A percentile compares a stretch with the other conserved stretches of the same genome.
phyloP scores from a whole-genome alignment of 2,329 filamentous ascomycete species.

The Alternaria burnsii region DNA sequence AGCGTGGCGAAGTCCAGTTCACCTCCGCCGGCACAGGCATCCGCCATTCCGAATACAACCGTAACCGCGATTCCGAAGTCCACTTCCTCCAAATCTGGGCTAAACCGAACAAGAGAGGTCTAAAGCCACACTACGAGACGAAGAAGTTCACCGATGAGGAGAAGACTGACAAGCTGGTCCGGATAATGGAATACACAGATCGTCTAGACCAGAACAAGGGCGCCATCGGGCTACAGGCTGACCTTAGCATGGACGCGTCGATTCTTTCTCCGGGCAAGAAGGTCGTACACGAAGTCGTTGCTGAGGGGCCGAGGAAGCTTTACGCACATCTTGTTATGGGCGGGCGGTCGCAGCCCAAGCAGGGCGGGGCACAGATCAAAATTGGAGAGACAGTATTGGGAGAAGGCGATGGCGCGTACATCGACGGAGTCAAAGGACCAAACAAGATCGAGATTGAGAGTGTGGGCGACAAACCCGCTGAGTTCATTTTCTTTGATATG shows the following conservation, averaged over 20 bases:
- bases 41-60: conserved; percentile 83
- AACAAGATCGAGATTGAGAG: conserved; percentile 58
- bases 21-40: conserved; percentile 85
- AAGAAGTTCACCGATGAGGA: conserved; percentile 74
- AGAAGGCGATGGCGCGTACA: conserved; percentile 84
- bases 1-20: conserved; percentile 85
- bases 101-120: conserved; percentile 75
- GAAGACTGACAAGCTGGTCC: conserved; percentile 75
- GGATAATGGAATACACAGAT: conserved; percentile 78
- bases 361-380: conserved; percentile 75
- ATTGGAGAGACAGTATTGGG: conserved; percentile 71
- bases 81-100: conserved; percentile 94
- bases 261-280: conserved; percentile 71
- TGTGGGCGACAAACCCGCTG: conserved; percentile 56
- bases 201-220: conserved; percentile 70
- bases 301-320: conserved; percentile 71
- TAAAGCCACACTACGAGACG: conserved; percentile 80
- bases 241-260: conserved; percentile 82
- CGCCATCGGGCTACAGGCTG: conserved; percentile 81
- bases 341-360: conserved; percentile 63
- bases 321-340: conserved; percentile 83
- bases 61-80: conserved; percentile 73
- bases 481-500: conserved; percentile 62
- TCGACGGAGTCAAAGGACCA: conserved; percentile 61
- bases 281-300: conserved; percentile 79